Percentiles rank a stretch among this genome's conserved stretches.
Conservation (phyloP, 2,329 filamentous ascomycete genomes). For the Sphaerulina populicola region DNA sequence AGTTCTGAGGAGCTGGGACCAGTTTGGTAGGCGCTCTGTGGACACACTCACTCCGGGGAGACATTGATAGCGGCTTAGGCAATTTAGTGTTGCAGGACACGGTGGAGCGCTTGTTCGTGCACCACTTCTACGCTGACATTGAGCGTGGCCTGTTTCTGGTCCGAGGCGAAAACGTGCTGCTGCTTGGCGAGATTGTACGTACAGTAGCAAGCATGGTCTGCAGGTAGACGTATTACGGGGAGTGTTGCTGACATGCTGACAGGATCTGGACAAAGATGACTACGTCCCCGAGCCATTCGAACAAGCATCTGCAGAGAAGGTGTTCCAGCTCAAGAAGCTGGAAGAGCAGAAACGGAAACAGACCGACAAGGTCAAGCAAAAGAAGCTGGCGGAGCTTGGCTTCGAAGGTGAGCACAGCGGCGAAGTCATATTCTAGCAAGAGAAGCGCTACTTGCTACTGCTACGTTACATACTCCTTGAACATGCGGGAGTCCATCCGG, state of each 20-base stretch:
- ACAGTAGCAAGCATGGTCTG: not conserved
- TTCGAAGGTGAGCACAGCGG: conserved; percentile 81
- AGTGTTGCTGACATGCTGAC: conserved; percentile 6
- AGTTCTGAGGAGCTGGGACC: conserved; percentile 90
- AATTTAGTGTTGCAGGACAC: conserved; percentile 94
- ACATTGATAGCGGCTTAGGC: conserved; percentile 45
- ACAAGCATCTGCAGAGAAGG: conserved; percentile 58
- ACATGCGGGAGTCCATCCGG: conserved; percentile 29
- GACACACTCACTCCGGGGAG: not conserved
- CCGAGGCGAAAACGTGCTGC: conserved; percentile 89
- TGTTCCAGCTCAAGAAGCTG: conserved; percentile 65
- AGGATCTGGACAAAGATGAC: conserved; percentile 91
- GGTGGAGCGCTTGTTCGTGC: conserved; percentile 73
- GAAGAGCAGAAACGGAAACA: conserved; percentile 60
- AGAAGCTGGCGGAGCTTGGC: conserved; percentile 66
- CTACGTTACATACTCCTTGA: conserved; percentile 31
- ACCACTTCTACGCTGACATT: conserved; percentile 72
- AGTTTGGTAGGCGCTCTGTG: conserved; percentile 62
- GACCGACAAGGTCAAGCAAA: conserved; percentile 62
- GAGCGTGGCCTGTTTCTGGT: conserved; percentile 82
- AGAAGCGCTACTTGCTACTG: conserved; percentile 3
- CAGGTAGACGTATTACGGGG: not conserved
- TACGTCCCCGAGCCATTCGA: conserved; percentile 64
- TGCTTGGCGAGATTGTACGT: conserved; percentile 77
- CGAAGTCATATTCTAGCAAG: conserved; percentile 56